Evolutionary conservation across 169 alveolate genomes (phyloP).

Genomic region (Plasmodium inui): DNA sequence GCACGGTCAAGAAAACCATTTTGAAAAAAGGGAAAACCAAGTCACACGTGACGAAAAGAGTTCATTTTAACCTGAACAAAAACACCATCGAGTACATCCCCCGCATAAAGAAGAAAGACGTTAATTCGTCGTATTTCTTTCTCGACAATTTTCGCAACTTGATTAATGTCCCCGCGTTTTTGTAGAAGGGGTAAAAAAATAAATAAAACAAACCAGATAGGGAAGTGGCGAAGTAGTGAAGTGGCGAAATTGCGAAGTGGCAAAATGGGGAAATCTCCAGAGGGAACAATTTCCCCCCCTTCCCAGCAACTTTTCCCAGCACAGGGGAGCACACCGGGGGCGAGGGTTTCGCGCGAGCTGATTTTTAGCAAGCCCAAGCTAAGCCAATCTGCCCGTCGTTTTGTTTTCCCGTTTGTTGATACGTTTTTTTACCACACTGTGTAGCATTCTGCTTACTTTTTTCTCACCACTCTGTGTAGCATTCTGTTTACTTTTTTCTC

Average conservation of each 20-base stretch:
- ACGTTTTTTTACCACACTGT: background rate
- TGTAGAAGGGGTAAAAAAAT: constrained; percentile 11
- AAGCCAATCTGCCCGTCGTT: background rate
- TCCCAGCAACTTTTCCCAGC: background rate
- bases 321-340: background rate
- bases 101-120: constrained; percentile 23
- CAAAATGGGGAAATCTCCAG: background rate
- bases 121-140: constrained; percentile 28
- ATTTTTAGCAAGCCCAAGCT: background rate
- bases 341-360: background rate
- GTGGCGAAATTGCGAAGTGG: background rate
- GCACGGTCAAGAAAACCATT: constrained; percentile 26
- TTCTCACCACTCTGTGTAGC: too few species aligned
- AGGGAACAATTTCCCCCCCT: background rate
- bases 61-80: constrained; percentile 50
- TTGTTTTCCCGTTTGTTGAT: background rate
- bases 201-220: background rate
- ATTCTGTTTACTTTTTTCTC: background rate
- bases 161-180: constrained; percentile 35
- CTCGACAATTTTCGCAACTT: constrained; percentile 38
- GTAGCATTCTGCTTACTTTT: too few species aligned
- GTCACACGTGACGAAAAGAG: constrained; percentile 30
- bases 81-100: constrained; percentile 65
- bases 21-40: constrained; percentile 65
- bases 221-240: background rate